Percentiles rank a stretch among this genome's conserved stretches.
phyloP scores from a whole-genome alignment of 2,329 filamentous ascomycete genomes.

The Paraphaeosphaeria minitans region DNA sequence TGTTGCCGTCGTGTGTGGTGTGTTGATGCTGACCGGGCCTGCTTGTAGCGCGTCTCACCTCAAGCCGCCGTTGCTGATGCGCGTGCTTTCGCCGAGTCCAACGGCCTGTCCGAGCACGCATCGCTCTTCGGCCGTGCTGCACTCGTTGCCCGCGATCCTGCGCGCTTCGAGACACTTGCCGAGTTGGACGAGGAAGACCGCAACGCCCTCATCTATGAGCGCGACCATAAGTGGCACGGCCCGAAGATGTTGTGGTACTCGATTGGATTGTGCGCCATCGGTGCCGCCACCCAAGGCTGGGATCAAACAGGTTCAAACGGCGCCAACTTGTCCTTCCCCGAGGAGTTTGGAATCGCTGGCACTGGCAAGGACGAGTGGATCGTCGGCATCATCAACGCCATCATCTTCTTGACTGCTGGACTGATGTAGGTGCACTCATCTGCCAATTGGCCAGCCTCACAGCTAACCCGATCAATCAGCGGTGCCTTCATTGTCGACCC shows the following conservation, averaged over 20 bases:
- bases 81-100: constrained; percentile 64
- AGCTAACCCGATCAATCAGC: constrained; percentile 16
- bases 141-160: constrained; percentile 73
- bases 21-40: constrained; percentile 38
- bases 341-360: constrained; percentile 56
- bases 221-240: constrained; percentile 66
- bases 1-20: constrained; percentile 37
- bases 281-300: constrained; percentile 71
- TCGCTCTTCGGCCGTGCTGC: constrained; percentile 70
- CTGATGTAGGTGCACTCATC: constrained; percentile 38
- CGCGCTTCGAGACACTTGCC: constrained; percentile 65
- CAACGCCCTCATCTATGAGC: constrained; percentile 64
- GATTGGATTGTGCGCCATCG: constrained; percentile 70
- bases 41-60: constrained; percentile 53
- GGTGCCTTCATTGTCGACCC: constrained; percentile 44
- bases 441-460: background rate
- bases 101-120: constrained; percentile 64
- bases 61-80: constrained; percentile 60
- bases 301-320: constrained; percentile 63
- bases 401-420: constrained; percentile 48
- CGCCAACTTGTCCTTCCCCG: constrained; percentile 67
- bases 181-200: constrained; percentile 66
- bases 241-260: constrained; percentile 68
- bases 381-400: constrained; percentile 40
- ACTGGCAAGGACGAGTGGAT: constrained; percentile 37